phyloP scores from a whole-genome alignment of 768 basidiomycete genomes.

The Coprinellus micaceus region DNA sequence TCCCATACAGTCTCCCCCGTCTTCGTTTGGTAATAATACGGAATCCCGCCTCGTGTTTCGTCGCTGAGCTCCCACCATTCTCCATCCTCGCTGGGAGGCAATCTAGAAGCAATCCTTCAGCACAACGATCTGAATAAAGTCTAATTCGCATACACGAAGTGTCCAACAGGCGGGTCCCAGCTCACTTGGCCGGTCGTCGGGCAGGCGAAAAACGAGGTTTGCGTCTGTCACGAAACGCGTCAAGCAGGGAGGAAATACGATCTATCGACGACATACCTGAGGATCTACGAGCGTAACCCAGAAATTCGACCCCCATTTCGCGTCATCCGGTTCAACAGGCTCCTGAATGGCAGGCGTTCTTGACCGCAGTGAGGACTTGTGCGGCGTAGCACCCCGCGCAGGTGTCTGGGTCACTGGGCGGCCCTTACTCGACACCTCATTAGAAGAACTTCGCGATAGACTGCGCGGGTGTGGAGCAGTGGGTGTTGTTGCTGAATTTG shows the following conservation, averaged over 20 bases:
- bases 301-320: slow-evolving; percentile 84
- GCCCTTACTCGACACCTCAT: slow-evolving; percentile 18
- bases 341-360: neutral
- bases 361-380: neutral
- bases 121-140: slow-evolving; percentile 12
- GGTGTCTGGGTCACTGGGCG: neutral
- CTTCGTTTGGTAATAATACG: slow-evolving; percentile 94
- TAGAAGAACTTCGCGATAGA: slow-evolving; percentile 7
- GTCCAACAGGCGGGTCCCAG: slow-evolving; percentile 89
- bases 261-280: slow-evolving; percentile 50
- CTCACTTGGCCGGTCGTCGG: slow-evolving; percentile 89
- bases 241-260: slow-evolving; percentile 1
- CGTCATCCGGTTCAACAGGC: slow-evolving; percentile 35
- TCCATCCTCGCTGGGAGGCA: slow-evolving; percentile 79
- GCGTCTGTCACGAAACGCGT: slow-evolving; percentile 33
- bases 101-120: slow-evolving; percentile 37
- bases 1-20: slow-evolving; percentile 92
- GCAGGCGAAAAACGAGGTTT: slow-evolving; percentile 84
- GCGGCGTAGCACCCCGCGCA: neutral
- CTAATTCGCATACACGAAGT: slow-evolving; percentile 61
- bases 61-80: slow-evolving; percentile 97
- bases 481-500: slow-evolving; percentile 17
- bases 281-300: slow-evolving; percentile 95
- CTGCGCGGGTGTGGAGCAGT: neutral
- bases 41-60: slow-evolving; percentile 74